These are phyloP conservation scores for Candida albicans DNA, from an alignment of 1,139 yeast species.

Conservation along the genomic window DNA sequence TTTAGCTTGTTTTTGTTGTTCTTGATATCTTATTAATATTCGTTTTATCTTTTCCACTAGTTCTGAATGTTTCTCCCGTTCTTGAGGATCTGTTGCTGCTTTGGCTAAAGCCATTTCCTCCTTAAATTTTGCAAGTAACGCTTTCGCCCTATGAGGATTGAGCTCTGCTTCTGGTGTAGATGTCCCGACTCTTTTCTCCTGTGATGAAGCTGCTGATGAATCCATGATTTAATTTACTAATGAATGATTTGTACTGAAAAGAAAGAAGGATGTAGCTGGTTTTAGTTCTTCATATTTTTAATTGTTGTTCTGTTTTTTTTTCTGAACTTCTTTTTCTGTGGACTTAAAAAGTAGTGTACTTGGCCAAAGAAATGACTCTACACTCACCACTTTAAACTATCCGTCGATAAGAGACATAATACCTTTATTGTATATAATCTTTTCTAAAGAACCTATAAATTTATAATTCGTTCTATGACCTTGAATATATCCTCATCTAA, in stretches of 20 bases:
- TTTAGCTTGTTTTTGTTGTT: slow-evolving; percentile 32
- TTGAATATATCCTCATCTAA: slow-evolving; percentile 16
- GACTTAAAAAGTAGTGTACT: background rate
- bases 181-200: slow-evolving; percentile 3
- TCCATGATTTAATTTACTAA: background rate
- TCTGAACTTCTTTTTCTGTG: no score
- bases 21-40: slow-evolving; percentile 43
- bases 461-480: slow-evolving; percentile 18
- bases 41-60: slow-evolving; percentile 68
- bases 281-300: no score
- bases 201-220: background rate
- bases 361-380: background rate
- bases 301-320: no score
- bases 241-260: no score
- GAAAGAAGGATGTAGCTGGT: no score
- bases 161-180: slow-evolving; percentile 17
- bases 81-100: slow-evolving; percentile 48
- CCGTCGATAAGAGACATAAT: no score
- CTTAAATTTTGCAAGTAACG: slow-evolving; percentile 35
- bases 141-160: slow-evolving; percentile 14
- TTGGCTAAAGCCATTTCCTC: slow-evolving; percentile 65
- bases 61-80: slow-evolving; percentile 66
- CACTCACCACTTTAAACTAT: no score
- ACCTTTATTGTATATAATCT: no score
- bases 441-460: slow-evolving; percentile 2